Conservation (phyloP, 139 green algal genomes). For the Microglena sp. region DNA sequence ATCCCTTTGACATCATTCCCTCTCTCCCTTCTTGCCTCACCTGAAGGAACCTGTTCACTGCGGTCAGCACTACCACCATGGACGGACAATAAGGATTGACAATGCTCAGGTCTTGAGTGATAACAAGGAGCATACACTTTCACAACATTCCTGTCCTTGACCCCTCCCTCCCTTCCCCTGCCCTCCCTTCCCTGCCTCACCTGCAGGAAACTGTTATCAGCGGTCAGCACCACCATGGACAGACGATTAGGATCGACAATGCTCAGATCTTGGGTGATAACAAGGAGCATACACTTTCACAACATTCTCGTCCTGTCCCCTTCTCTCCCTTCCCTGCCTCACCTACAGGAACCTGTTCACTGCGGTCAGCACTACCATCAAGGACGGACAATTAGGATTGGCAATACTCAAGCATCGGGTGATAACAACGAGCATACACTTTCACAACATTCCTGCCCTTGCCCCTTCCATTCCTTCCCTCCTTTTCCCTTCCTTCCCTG, state of each 20-base stretch:
- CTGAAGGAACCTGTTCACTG: constrained; percentile 95
- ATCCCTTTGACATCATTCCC: no score
- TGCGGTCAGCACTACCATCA: constrained; percentile 83
- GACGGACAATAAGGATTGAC: constrained; percentile 94
- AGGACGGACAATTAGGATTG: constrained; percentile 91
- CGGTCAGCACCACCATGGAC: constrained; percentile 95
- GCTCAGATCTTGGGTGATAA: constrained; percentile 98
- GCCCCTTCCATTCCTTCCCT: no score
- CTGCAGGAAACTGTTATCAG: constrained; percentile 95
- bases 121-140: no score
- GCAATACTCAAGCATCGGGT: constrained; percentile 99
- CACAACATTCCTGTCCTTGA: no score
- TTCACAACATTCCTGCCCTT: no score
- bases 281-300: no score
- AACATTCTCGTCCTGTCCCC: no score
- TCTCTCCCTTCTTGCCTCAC: no score
- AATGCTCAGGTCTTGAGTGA: constrained; percentile 99
- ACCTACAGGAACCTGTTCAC: constrained; percentile 82
- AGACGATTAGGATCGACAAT: constrained; percentile 97
- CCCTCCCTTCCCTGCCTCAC: no score
- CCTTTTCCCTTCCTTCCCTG: no score
- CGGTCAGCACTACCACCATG: constrained; percentile 93
- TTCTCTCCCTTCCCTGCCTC: no score
- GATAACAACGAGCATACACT: constrained; percentile 93
- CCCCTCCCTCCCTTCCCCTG: no score